These are phyloP conservation scores for Cubamyces lactineus DNA, from an alignment of 768 basidiomycete genomes.

Conservation along the genomic window DNA sequence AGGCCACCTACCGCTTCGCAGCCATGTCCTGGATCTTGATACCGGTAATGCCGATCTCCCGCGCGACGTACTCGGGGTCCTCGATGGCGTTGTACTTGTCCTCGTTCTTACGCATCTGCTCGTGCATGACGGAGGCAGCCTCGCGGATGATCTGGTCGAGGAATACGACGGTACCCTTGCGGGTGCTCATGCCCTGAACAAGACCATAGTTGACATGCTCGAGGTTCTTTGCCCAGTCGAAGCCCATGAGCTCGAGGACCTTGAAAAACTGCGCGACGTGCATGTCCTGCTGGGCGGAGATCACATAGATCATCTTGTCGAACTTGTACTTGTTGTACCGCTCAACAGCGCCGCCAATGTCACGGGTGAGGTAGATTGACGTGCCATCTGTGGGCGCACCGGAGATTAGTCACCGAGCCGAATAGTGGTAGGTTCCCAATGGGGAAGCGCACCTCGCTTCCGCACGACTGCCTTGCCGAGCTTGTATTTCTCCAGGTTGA, in stretches of 20 bases:
- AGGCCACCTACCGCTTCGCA: constrained; percentile 72
- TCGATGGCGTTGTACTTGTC: constrained; percentile 89
- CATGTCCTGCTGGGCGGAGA: constrained; percentile 84
- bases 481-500: constrained; percentile 89
- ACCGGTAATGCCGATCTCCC: constrained; percentile 90
- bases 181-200: constrained; percentile 94
- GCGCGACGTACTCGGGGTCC: constrained; percentile 77
- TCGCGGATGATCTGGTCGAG: constrained; percentile 91
- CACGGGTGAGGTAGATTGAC: constrained; percentile 92
- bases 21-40: constrained; percentile 99
- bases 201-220: constrained; percentile 91
- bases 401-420: neutral
- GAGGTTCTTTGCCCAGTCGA: constrained; percentile 81
- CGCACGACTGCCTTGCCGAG: constrained; percentile 88
- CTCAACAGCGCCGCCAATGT: constrained; percentile 92
- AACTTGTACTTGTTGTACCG: constrained; percentile 91
- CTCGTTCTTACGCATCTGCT: constrained; percentile 94
- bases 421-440: neutral
- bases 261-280: constrained; percentile 95
- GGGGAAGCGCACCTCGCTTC: constrained; percentile 65
- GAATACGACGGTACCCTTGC: constrained; percentile 94
- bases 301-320: constrained; percentile 93
- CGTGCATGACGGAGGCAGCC: constrained; percentile 88
- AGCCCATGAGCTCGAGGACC: constrained; percentile 86
- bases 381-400: constrained; percentile 69